Evolutionary conservation across 169 alveolate genomes (phyloP), one percentile per base, ranked within the genome.

Genomic region (Theileria annulata): DNA sequence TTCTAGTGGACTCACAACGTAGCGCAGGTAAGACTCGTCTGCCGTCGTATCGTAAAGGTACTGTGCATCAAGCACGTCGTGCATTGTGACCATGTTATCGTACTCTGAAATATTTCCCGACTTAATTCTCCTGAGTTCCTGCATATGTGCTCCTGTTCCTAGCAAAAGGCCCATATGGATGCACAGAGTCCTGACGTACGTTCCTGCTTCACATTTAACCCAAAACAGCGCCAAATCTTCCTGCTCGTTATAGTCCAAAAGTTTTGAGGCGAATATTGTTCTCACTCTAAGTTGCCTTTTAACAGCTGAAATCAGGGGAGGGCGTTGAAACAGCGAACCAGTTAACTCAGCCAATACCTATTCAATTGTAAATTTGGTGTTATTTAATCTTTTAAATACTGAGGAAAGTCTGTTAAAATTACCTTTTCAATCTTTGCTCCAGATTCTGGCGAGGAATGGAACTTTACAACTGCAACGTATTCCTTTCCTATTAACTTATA

Each of bases 61-160:
- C 90, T 96, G 97, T 35, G 99, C 99, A 90, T 98, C 99, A 70
- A 97, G 94, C 60, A 99, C 98, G 87, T 99, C 99, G 88, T 99
- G 99, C 99, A 99, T 96, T 27, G 99, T 97, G 49, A 96, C 98
- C 97, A 98, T 91, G 82, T 97, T 95, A 59, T 97, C 97, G 85
- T 97, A 96, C 87, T 98, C 99, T 49, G 97, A 94, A 81, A 98
- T 92, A 76, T 95, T 93, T 9, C 99, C 99, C 15, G 98, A 95
- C 75, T 99, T 91, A 19, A 98, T 99, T 79, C 99, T 94, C 84
- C 99, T 94, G 60, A 99, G 96, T 91, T 99, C 99, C 93, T 98
- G 99, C 99, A 99, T 99, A 89, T 99, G 99, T 12, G 99, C 99
- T 12, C 99, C 99, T 59, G 95, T 95, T 63, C 99, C 99, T 63